phyloP scores from a whole-genome alignment of 805 yeast genomes.

The Metschnikowia baotianmanensis region DNA sequence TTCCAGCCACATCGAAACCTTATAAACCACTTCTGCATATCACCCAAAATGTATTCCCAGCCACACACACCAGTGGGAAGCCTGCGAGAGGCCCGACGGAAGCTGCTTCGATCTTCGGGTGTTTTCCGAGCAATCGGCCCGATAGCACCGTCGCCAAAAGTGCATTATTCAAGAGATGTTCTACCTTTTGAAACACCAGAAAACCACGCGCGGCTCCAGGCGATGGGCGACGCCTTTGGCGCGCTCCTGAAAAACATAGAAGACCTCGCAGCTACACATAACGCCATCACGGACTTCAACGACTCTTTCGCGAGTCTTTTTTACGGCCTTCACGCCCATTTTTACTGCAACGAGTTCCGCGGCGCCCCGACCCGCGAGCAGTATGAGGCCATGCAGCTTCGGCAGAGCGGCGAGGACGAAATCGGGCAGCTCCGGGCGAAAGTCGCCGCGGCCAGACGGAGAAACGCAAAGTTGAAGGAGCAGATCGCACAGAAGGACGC shows the following conservation, averaged over 20 bases:
- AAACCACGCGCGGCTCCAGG: conserved; percentile 39
- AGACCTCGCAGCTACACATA: conserved; percentile 58
- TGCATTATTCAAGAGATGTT: conserved; percentile 43
- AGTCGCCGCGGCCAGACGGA: conserved; percentile 20
- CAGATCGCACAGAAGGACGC: conserved; percentile 12
- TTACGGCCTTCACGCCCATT: conserved; percentile 79
- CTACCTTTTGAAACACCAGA: conserved; percentile 43
- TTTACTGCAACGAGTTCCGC: conserved; percentile 81
- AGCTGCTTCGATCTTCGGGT: conserved; percentile 25
- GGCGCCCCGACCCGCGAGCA: conserved; percentile 36
- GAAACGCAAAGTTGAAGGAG: conserved; percentile 18
- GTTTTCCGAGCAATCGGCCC: conserved; percentile 27
- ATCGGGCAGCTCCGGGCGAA: conserved; percentile 22
- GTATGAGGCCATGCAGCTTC: conserved; percentile 30
- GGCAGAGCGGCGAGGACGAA: conserved; percentile 23
- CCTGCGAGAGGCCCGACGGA: conserved; percentile 16
- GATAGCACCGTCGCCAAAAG: conserved; percentile 34
- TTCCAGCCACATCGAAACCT: too few species aligned
- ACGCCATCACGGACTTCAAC: conserved; percentile 60
- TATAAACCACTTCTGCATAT: not conserved
- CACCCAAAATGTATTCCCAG: conserved; percentile 4
- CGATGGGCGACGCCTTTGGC: conserved; percentile 41
- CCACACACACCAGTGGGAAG: conserved; percentile 12
- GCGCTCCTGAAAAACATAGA: conserved; percentile 59
- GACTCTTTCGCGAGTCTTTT: conserved; percentile 76